Conservation (phyloP, 352 stramenopile genomes). For the Phytophthora kernoviae region DNA sequence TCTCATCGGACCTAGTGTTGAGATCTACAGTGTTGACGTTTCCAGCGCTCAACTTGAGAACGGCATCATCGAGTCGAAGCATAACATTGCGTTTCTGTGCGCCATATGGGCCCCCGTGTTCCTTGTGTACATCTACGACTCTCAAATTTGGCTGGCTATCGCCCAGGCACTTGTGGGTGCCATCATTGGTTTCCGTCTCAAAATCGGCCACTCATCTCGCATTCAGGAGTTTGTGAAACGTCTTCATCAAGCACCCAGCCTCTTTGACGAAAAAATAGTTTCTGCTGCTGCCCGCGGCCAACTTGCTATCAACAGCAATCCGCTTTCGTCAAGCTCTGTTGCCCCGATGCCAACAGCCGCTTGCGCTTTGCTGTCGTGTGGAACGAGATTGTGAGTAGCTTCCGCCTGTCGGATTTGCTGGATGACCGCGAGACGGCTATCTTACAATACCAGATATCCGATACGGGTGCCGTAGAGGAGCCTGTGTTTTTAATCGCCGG, state of each 20-base stretch:
- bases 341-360: constrained; percentile 75
- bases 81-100: constrained; percentile 83
- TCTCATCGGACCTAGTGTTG: constrained; percentile 95
- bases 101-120: constrained; percentile 83
- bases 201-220: constrained; percentile 81
- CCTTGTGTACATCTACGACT: constrained; percentile 89
- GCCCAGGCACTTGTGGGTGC: constrained; percentile 78
- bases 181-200: constrained; percentile 77
- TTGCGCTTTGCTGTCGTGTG: constrained; percentile 88
- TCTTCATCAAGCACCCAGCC: constrained; percentile 57
- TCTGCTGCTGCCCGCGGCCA: constrained; percentile 71
- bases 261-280: constrained; percentile 86
- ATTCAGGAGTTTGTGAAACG: constrained; percentile 78
- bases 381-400: constrained; percentile 91
- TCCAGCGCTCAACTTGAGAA: constrained; percentile 47
- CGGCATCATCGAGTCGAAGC: constrained; percentile 66
- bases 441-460: constrained; percentile 89
- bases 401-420: constrained; percentile 84
- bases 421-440: constrained; percentile 89
- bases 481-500: constrained; percentile 89
- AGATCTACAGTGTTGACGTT: constrained; percentile 90
- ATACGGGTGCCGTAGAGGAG: constrained; percentile 79
- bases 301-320: constrained; percentile 63
- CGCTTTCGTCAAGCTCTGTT: constrained; percentile 55
- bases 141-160: constrained; percentile 89